A percentile compares a stretch with the other conserved stretches of the same genome.
Conservation (phyloP, 768 basidiomycete species). For the Mycena epipterygia region DNA sequence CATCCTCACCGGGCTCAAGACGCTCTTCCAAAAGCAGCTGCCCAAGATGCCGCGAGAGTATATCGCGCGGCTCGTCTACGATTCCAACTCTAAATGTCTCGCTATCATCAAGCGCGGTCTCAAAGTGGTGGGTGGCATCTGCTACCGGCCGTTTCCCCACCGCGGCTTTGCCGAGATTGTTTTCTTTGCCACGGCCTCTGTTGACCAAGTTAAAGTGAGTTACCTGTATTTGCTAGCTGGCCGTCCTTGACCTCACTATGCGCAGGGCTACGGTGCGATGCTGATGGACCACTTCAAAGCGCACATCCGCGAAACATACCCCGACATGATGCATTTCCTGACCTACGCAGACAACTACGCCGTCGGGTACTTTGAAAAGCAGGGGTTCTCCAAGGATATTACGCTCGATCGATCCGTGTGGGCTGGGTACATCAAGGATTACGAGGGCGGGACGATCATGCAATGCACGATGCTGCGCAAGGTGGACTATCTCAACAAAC, state of each 20-base stretch:
- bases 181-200: conserved; percentile 97
- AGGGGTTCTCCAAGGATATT: conserved; percentile 98
- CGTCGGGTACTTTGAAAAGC: conserved; percentile 99
- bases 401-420: conserved; percentile 90
- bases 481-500: conserved; percentile 89
- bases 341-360: conserved; percentile 99
- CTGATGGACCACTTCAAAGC: conserved; percentile 99
- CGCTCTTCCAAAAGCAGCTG: conserved; percentile 95
- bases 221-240: not conserved
- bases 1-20: conserved; percentile 95
- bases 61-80: conserved; percentile 95
- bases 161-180: conserved; percentile 98
- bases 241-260: not conserved
- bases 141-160: conserved; percentile 95
- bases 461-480: conserved; percentile 96
- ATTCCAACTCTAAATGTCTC: conserved; percentile 90
- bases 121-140: conserved; percentile 98
- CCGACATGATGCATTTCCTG: conserved; percentile 93
- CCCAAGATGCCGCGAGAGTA: conserved; percentile 99
- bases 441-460: conserved; percentile 99
- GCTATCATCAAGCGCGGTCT: conserved; percentile 96
- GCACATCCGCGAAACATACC: conserved; percentile 86
- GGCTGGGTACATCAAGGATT: conserved; percentile 99
- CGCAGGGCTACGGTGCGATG: conserved; percentile 96
- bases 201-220: conserved; percentile 95